Evolutionary conservation across 2,329 filamentous ascomycete species (phyloP), one percentile per base, ranked within the genome.

Genomic region (Botrytis tulipae): DNA sequence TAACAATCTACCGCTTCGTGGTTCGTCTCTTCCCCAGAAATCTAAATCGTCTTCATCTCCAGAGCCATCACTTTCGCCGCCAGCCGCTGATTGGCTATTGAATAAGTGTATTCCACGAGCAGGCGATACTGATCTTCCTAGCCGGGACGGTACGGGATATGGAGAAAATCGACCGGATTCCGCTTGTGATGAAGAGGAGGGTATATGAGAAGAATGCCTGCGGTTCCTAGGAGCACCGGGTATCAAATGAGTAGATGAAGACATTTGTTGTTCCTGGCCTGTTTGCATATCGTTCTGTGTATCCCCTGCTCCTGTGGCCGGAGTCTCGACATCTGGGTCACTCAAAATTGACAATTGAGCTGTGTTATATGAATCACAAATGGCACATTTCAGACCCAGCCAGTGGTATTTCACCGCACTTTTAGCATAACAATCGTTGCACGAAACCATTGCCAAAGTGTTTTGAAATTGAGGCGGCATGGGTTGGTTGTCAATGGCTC

Each of bases 371-470:
- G 90, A 92, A 60, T 86, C 84, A 79, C 91, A 93, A 51, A 91
- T 89, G 22, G 87, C 90, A 81, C 96, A 99, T 82, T 97, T 97
- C 63, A 97, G 85, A 0, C 96, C 96, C 7, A 98, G 85, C 94
- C 96, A 99, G 83, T 99, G 96, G 81, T 97, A 99, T 44, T 89
- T 88, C 35, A 96, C 94, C 35, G 92, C 92, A 75, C 92, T 95
- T 81, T 94, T 95, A 20, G 93, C 92, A 63, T 91, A 93, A 83
- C 96, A 99, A 83, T 99, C 96, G 81, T 99, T 98, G 83, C 96
- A 99, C 75, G 95, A 89, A 68, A 98, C 89, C 76, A 95, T 89
- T 22, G 94, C 95, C 75, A 90, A 90, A 8, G 93, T 94, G 78
- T 94, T 90, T 75, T 85, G 87, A 79, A 95, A 97, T 76, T 97